Evolutionary conservation across 306 rosid genomes (phyloP).

Genomic region (cucumber (Cucumis sativus)): Cucumber_9930_V3 NC_026655.2:4051001-4051500

Average conservation of each 20-base stretch:
- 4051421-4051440: too few relatives aligned
- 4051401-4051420: too few relatives aligned
- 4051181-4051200: constrained; percentile 79
- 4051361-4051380: too few relatives aligned
- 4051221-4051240: constrained; percentile 80
- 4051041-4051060: constrained; percentile 89
- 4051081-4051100: constrained; percentile 72
- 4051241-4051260: constrained; percentile 20
- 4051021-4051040: constrained; percentile 7
- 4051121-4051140: constrained; percentile 64
- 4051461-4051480: too few relatives aligned
- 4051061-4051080: constrained; percentile 51
- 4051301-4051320: neutral
- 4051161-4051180: constrained; percentile 55
- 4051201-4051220: constrained; percentile 66
- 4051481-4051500: neutral
- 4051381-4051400: too few relatives aligned
- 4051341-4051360: too few relatives aligned
- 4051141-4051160: constrained; percentile 70
- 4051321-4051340: too few relatives aligned
- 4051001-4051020: constrained; percentile 6
- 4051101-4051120: constrained; percentile 55
- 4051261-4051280: neutral
- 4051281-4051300: neutral
- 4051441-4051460: too few relatives aligned